Evolutionary conservation across 495 filamentous ascomycete genomes (phyloP).

Genomic region (Penicillium lividum): DNA sequence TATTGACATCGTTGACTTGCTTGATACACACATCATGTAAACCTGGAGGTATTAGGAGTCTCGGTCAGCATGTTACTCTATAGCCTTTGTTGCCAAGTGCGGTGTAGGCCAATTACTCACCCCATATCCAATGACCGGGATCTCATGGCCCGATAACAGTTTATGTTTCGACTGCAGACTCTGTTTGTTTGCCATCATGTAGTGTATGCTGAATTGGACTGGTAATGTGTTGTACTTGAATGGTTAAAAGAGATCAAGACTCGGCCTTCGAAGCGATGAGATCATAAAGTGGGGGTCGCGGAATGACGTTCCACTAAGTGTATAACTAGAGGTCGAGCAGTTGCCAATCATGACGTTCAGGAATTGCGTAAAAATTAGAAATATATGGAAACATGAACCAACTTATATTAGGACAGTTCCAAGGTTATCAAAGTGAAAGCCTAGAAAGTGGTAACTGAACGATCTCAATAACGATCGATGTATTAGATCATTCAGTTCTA

Average conservation of each 20-base stretch:
- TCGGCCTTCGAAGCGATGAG: constrained; percentile 16
- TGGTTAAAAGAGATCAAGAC: constrained; percentile 2
- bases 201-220: constrained; percentile 5
- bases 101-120: constrained; percentile 43
- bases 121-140: constrained; percentile 75
- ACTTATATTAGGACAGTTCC: too few relatives aligned
- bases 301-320: not conserved
- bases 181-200: constrained; percentile 27
- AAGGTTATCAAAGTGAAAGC: too few relatives aligned
- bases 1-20: not conserved
- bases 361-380: too few relatives aligned
- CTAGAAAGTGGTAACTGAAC: too few relatives aligned
- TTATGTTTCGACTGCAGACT: constrained; percentile 34
- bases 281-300: constrained; percentile 23
- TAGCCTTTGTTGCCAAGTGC: not conserved
- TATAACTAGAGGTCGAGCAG: too few relatives aligned
- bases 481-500: constrained; percentile 29
- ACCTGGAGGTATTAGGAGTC: constrained; percentile 47
- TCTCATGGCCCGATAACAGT: constrained; percentile 76
- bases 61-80: not conserved
- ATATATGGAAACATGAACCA: too few relatives aligned
- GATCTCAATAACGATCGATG: constrained; percentile 4
- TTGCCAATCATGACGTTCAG: too few relatives aligned
- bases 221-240: not conserved
- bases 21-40: constrained; percentile 64